phyloP scores from a whole-genome alignment of 225 moss, liverwort and hornwort species.

The Pseudisothecium myosuroides region DNA sequence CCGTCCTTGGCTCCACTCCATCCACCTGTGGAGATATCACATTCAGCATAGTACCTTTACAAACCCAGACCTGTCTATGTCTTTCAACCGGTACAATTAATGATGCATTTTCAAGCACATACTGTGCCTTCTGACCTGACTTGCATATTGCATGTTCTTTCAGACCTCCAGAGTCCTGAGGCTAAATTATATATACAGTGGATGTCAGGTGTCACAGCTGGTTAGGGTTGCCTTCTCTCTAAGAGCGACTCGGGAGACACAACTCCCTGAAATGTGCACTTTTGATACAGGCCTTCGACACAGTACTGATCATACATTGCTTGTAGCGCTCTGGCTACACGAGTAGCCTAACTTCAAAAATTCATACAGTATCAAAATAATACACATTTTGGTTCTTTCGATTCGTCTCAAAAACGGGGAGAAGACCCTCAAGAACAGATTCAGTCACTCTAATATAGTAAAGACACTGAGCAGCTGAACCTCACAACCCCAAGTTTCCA shows the following conservation, averaged over 20 bases:
- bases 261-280: background rate
- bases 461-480: background rate
- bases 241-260: background rate
- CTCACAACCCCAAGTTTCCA: background rate
- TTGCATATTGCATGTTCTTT: background rate
- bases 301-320: background rate
- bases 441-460: background rate
- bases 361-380: background rate
- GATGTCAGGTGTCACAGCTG: background rate
- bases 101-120: background rate
- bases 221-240: background rate
- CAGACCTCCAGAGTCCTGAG: background rate
- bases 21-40: constrained; percentile 45
- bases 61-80: background rate
- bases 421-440: background rate
- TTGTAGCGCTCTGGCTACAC: background rate
- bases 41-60: background rate
- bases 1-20: constrained; percentile 63
- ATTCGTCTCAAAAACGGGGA: background rate
- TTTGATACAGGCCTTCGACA: background rate
- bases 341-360: background rate
- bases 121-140: background rate
- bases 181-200: background rate
- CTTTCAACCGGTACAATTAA: background rate
- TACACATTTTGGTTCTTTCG: background rate